Conservation (phyloP, 352 stramenopile species). For the Phytopythium ostracodes region DNA sequence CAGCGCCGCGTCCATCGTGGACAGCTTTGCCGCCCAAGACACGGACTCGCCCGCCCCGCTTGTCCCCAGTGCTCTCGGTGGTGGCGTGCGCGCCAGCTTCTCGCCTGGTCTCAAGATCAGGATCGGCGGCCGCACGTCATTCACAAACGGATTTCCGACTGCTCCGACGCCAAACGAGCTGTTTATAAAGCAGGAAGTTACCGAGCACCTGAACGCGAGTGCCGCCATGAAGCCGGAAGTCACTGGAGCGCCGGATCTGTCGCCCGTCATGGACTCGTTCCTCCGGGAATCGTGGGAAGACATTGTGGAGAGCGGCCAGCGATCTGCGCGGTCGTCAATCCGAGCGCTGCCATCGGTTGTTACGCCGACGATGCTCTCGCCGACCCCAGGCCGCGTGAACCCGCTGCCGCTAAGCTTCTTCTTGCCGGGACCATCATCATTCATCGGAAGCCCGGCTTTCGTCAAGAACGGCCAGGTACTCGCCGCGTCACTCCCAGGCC, state of each 20-base stretch:
- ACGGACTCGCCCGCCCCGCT: conserved; percentile 15
- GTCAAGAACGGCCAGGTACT: conserved; percentile 17
- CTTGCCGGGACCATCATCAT: conserved; percentile 9
- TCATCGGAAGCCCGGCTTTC: conserved; percentile 11
- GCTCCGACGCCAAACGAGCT: not conserved
- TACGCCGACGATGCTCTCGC: conserved; percentile 6
- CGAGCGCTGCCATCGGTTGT: conserved; percentile 15
- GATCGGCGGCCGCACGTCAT: conserved; percentile 16
- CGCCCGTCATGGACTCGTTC: conserved; percentile 57
- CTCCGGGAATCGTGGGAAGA: conserved; percentile 56
- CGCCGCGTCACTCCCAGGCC: conserved; percentile 14
- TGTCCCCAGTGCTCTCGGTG: conserved; percentile 7
- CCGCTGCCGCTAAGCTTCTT: conserved; percentile 28
- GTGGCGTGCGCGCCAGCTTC: conserved; percentile 13
- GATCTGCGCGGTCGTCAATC: conserved; percentile 23
- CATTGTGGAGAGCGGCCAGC: conserved; percentile 23
- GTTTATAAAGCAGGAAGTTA: conserved; percentile 3
- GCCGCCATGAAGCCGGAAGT: conserved; percentile 37
- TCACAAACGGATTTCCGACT: not conserved
- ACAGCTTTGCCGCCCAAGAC: conserved; percentile 34
- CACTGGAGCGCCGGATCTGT: conserved; percentile 24
- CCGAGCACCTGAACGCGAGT: not conserved
- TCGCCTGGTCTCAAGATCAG: conserved; percentile 39
- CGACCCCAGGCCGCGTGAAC: conserved; percentile 18
- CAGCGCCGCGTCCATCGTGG: conserved; percentile 34